Conservation (phyloP, 2,329 filamentous ascomycete genomes). For the Magnaporthales sp. region DNA sequence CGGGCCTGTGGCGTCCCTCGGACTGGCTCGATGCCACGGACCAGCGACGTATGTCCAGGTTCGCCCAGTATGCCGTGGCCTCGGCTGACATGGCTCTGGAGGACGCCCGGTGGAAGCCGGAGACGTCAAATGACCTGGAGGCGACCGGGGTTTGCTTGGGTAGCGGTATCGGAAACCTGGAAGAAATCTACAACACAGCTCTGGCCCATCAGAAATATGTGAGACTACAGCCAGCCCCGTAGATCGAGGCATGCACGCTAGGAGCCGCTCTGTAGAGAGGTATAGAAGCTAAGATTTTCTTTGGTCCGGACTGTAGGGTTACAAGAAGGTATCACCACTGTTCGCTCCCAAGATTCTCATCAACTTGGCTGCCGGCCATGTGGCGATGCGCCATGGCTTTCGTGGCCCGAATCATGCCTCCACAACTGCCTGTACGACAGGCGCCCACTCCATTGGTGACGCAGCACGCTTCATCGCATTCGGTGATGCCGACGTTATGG, state of each 20-base stretch:
- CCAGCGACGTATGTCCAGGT: constrained; percentile 75
- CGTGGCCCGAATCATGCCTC: constrained; percentile 86
- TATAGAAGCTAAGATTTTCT: neutral
- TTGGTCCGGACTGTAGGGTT: constrained; percentile 49
- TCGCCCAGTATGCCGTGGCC: constrained; percentile 85
- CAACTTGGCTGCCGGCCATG: constrained; percentile 89
- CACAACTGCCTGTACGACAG: constrained; percentile 93
- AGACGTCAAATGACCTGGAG: constrained; percentile 53
- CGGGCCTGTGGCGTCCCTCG: constrained; percentile 37
- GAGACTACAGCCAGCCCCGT: constrained; percentile 21
- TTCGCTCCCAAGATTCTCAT: constrained; percentile 92
- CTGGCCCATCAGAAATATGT: constrained; percentile 67
- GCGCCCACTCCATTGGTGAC: constrained; percentile 89
- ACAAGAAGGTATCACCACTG: constrained; percentile 84
- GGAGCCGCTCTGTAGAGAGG: neutral
- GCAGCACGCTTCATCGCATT: constrained; percentile 86
- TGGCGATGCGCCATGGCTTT: constrained; percentile 88
- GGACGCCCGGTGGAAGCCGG: constrained; percentile 71
- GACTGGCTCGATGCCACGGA: constrained; percentile 47
- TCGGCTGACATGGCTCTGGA: constrained; percentile 77
- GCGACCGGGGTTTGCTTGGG: constrained; percentile 85
- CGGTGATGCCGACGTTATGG: constrained; percentile 89
- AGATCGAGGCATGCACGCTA: neutral
- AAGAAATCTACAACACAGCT: constrained; percentile 81
- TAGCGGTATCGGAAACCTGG: constrained; percentile 89